Base-by-base conservation (phyloP, 345 rosid genomes). In the Psidium friedrichsthalianum region DNA sequence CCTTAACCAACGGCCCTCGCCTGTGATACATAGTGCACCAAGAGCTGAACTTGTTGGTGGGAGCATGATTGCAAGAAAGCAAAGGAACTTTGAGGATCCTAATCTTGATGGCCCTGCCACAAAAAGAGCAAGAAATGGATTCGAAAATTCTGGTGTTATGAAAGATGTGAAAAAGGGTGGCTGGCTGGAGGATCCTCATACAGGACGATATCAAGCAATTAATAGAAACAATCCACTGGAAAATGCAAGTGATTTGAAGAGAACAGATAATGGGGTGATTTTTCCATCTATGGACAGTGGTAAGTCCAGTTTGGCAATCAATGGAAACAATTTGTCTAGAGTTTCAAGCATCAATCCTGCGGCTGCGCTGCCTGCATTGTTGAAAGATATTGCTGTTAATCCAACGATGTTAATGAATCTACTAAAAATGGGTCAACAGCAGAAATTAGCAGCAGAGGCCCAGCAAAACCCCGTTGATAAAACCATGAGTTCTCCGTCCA, bases 381-480 rank as follows among this genome's bases (percentile, higher is more conserved):
- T 93, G 90, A 93, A 95, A 86, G 93, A 92, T 86, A 92, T 96
- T 58, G 94, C 90, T n/a, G 95, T 89, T 64, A 93, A 95, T 91
- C 99, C 99, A 25, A 90, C 94, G 80, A 90, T 92, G 93, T 83
- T 97, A 87, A 49, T 93, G 74, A 94, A 90, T 87, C 51, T 95
- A 82, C 92, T 97, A 76, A 94, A 95, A 92, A 90, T 92, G 93
- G 94, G 95, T 55, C 95, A 94, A 83, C 95, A 90, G 84, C 96
- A 95, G 89, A 91, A 87, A 83, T 86, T 90, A 87, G 88, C 91
- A 74, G 74, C 90, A 27, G 98, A 93, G 85, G 87, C 89, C 52
- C 93, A 85, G 84, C 91, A 83, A 74, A 91, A 86, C 53, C 83
- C 87, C 80, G 82, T 85, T 83, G 92, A 92, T 82, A 92, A 88